A percentile compares a stretch with the other conserved stretches of the same genome.
These are phyloP conservation scores for Gentiana dahurica DNA, from an alignment of 257 asterid genomes.

Conservation along the genomic window DNA sequence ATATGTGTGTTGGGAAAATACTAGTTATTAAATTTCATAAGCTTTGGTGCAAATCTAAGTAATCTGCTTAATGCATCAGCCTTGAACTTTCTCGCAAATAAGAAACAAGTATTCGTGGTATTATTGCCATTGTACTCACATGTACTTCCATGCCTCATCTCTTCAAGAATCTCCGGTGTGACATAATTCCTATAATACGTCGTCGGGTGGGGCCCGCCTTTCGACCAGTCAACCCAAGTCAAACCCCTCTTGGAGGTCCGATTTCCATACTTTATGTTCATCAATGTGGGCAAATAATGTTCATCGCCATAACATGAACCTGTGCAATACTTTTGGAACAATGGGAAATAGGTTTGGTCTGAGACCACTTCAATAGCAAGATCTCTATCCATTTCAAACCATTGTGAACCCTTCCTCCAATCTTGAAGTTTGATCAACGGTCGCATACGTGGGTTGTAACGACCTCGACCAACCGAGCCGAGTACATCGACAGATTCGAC, in stretches of 20 bases:
- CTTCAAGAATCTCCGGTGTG: slow-evolving; percentile 35
- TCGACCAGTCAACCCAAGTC: slow-evolving; percentile 86
- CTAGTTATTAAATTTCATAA: slow-evolving; percentile 49
- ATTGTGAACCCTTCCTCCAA: slow-evolving; percentile 90
- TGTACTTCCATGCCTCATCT: slow-evolving; percentile 29
- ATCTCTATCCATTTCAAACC: slow-evolving; percentile 64
- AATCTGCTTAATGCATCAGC: slow-evolving; percentile 48
- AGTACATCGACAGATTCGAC: slow-evolving; percentile 45
- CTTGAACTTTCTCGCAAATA: slow-evolving; percentile 83
- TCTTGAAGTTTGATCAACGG: slow-evolving; percentile 39
- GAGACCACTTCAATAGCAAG: slow-evolving; percentile 58
- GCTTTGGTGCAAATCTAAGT: slow-evolving; percentile 53
- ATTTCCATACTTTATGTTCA: slow-evolving; percentile 30
- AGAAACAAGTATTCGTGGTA: slow-evolving; percentile 34
- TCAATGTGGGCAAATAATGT: slow-evolving; percentile 72
- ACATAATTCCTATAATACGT: slow-evolving; percentile 34
- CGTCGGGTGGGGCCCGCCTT: slow-evolving; percentile 83
- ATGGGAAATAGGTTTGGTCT: slow-evolving; percentile 35
- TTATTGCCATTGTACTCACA: slow-evolving; percentile 65
- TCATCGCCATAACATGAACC: slow-evolving; percentile 70
- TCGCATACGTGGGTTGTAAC: slow-evolving; percentile 40
- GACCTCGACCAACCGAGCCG: slow-evolving; percentile 62
- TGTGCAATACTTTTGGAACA: slow-evolving; percentile 35
- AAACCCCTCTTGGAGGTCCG: slow-evolving; percentile 44
- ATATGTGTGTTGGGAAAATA: too few species aligned